A percentile compares a stretch with the other conserved stretches of the same genome.
Conservation (phyloP, 2,329 filamentous ascomycete genomes). For the Harringtonia aguacate region DNA sequence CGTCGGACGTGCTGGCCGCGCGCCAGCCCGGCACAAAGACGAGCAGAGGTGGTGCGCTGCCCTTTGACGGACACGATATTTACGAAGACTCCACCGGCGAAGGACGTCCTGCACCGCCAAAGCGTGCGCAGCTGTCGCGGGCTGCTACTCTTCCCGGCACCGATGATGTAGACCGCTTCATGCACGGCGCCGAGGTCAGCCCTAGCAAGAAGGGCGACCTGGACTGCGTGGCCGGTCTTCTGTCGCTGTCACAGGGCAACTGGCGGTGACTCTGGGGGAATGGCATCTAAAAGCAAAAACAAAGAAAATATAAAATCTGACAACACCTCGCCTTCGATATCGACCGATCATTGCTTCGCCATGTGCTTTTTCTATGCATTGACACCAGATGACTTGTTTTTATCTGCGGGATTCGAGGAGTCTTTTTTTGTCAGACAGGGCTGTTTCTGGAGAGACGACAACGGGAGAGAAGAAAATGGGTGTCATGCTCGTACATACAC, state of each 20-base stretch:
- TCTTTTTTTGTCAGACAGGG: no score
- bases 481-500: no score
- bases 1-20: constrained; percentile 24
- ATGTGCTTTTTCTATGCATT: no score
- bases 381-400: no score
- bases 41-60: constrained; percentile 11
- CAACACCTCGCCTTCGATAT: no score
- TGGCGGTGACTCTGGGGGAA: constrained; percentile 56
- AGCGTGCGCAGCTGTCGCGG: constrained; percentile 5
- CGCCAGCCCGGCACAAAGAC: constrained; percentile 14
- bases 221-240: constrained; percentile 79
- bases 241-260: constrained; percentile 85
- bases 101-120: neutral
- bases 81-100: constrained; percentile 37
- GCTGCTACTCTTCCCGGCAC: constrained; percentile 22
- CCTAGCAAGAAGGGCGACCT: constrained; percentile 70
- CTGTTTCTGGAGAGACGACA: no score
- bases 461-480: no score
- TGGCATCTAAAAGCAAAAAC: no score
- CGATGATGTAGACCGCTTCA: constrained; percentile 62
- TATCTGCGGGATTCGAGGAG: no score
- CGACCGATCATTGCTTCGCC: no score
- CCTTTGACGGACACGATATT: constrained; percentile 29
- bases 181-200: constrained; percentile 53
- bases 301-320: no score